Percentiles rank a stretch among this genome's conserved stretches.
phyloP scores from a whole-genome alignment of 1,284 basidiomycete species.

The Mycena citricolor region DNA sequence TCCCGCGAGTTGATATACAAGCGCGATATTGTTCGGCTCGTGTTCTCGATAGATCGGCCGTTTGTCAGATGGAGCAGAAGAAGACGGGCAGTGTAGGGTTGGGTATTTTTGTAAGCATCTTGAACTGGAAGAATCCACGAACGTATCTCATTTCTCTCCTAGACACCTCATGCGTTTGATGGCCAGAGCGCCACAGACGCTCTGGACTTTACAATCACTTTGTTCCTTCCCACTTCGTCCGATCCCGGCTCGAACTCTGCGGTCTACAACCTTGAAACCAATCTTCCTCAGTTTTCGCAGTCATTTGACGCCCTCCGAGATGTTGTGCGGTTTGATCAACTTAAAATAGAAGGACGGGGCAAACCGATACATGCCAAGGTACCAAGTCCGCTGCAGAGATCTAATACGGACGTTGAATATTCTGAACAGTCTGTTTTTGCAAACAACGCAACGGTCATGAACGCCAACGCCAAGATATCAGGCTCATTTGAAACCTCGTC shows the following conservation, averaged over 20 bases:
- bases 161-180: slow-evolving; percentile 24
- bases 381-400: neutral
- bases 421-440: slow-evolving; percentile 31
- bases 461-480: slow-evolving; percentile 33
- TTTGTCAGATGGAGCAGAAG: slow-evolving; percentile 35
- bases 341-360: slow-evolving; percentile 14
- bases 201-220: slow-evolving; percentile 34
- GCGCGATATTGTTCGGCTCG: slow-evolving; percentile 30
- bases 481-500: slow-evolving; percentile 38
- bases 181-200: slow-evolving; percentile 19
- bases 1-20: slow-evolving; percentile 31
- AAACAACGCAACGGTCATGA: slow-evolving; percentile 28
- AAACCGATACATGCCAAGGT: slow-evolving; percentile 33
- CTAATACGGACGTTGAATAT: slow-evolving; percentile 7
- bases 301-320: slow-evolving; percentile 6
- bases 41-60: slow-evolving; percentile 32
- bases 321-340: slow-evolving; percentile 12
- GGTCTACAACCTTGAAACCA: slow-evolving; percentile 40
- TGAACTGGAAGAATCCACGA: neutral
- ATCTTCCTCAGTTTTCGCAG: slow-evolving; percentile 28
- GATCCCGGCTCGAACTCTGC: slow-evolving; percentile 22
- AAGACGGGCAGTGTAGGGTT: slow-evolving; percentile 34
- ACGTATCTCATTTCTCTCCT: neutral
- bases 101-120: slow-evolving; percentile 40
- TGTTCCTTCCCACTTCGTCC: slow-evolving; percentile 34